These are phyloP conservation scores for Trichaptum fuscoviolaceum DNA, from an alignment of 768 basidiomycete genomes.

Conservation along the genomic window DNA sequence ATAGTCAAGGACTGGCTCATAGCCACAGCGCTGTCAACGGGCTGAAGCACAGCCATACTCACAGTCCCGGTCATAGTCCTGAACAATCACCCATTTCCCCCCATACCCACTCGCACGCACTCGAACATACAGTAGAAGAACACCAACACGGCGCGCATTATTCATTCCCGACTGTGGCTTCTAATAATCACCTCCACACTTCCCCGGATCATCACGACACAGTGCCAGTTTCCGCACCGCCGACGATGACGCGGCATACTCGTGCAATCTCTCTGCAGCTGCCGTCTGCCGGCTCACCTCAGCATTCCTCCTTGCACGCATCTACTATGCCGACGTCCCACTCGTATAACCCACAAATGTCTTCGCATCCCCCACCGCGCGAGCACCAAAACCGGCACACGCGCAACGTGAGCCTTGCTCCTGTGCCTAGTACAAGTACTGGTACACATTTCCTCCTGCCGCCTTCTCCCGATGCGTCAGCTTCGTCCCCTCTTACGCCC, in stretches of 20 bases:
- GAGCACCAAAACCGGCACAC: neutral
- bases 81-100: constrained; percentile 8
- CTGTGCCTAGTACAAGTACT: neutral
- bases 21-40: constrained; percentile 6
- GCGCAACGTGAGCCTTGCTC: neutral
- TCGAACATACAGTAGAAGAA: constrained; percentile 15
- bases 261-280: neutral
- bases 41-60: constrained; percentile 5
- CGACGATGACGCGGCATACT: neutral
- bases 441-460: constrained; percentile 15
- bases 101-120: constrained; percentile 19
- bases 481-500: constrained; percentile 41
- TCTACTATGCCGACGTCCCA: neutral
- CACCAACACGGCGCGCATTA: neutral
- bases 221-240: neutral
- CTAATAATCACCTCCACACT: neutral
- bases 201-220: neutral
- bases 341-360: neutral
- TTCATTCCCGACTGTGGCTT: neutral
- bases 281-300: neutral
- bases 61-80: constrained; percentile 13
- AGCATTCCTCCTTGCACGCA: neutral
- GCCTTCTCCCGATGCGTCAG: constrained; percentile 9
- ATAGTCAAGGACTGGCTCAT: constrained; percentile 15
- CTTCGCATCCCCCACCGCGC: neutral